Conservation (phyloP, 805 yeast species). For the Cyberlindnera nakhonratchasimensis region DNA sequence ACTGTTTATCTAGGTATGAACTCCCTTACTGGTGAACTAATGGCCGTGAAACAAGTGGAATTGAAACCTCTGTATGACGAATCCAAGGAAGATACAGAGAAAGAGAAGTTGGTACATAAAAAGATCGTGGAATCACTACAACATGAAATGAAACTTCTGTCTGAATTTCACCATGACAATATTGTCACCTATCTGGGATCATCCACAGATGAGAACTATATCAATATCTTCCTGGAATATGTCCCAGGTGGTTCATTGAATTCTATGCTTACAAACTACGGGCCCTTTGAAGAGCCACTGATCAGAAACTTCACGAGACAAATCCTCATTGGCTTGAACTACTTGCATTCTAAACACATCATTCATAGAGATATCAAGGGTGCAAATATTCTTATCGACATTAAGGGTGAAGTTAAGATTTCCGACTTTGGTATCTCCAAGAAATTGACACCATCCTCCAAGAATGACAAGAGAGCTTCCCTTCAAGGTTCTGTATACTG, state of each 20-base stretch:
- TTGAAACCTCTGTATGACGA: slow-evolving; percentile 45
- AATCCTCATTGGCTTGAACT: slow-evolving; percentile 68
- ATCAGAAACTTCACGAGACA: slow-evolving; percentile 71
- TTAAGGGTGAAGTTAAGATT: slow-evolving; percentile 76
- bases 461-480: slow-evolving; percentile 61
- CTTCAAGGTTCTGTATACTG: slow-evolving; percentile 94
- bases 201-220: slow-evolving; percentile 60
- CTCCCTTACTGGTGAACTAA: slow-evolving; percentile 86
- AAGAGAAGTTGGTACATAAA: slow-evolving; percentile 34
- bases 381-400: slow-evolving; percentile 79
- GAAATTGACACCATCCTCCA: slow-evolving; percentile 49
- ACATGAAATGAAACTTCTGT: slow-evolving; percentile 73
- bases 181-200: slow-evolving; percentile 92
- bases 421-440: slow-evolving; percentile 85
- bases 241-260: slow-evolving; percentile 75
- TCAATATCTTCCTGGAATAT: slow-evolving; percentile 79
- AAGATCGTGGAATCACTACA: slow-evolving; percentile 77
- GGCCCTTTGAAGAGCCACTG: slow-evolving; percentile 76
- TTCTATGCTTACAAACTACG: slow-evolving; percentile 65
- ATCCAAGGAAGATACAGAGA: slow-evolving; percentile 21
- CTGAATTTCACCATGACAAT: slow-evolving; percentile 83
- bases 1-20: slow-evolving; percentile 90
- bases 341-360: slow-evolving; percentile 70
- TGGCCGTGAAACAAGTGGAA: slow-evolving; percentile 96
- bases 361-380: slow-evolving; percentile 89